Evolutionary conservation across 352 stramenopile genomes (phyloP), one percentile per base, ranked within the genome.

Genomic region (Phytophthora capsici): DNA sequence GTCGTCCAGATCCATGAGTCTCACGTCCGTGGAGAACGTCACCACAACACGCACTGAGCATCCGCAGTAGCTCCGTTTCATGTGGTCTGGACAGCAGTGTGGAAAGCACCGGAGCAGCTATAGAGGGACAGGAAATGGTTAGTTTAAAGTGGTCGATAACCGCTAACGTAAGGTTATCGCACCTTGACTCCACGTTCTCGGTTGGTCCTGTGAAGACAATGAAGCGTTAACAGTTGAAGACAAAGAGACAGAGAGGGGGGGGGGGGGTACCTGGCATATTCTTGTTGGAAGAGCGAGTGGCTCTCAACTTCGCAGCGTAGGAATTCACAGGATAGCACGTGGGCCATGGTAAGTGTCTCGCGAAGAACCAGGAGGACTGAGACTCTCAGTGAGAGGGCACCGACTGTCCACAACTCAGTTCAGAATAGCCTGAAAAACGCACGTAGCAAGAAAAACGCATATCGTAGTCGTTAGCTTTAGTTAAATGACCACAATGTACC

Each of bases 1-100:
- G 5, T 74, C 55, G 25, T 65, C 53, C 4, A 59, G 43, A 6
- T 14, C 14, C 1, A 26, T 14, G 14, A 22, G 20, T 8, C 43
- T 10, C 25, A 60, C 22, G 9, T 68, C 52, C 5, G 32, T 32
- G 3, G 30, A n/a, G 25, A 75, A 72, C 4, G 66, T 71, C 16
- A 69, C 60, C 2, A 66, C 44, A 0, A 78, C 9, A 20, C 78
- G 64, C 1, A 82, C 28, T 4, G 73, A 76, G 26, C 48, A 68
- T n/a, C 73, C 73, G 43, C 73, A 79, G 63, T 82, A 82, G 44
- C 70, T 71, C 2, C 69, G 62, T 32, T 52, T 44, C 3, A 72
- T 20, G 37, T 82, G 73, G 9, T 66, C 60, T 2, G 69, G 70
- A 28, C 73, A 82, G 50, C 73, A 82, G 49, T 82, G 70, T 5